phyloP scores from a whole-genome alignment of 2,329 filamentous ascomycete species.

The Epichloe brachyelytri region DNA sequence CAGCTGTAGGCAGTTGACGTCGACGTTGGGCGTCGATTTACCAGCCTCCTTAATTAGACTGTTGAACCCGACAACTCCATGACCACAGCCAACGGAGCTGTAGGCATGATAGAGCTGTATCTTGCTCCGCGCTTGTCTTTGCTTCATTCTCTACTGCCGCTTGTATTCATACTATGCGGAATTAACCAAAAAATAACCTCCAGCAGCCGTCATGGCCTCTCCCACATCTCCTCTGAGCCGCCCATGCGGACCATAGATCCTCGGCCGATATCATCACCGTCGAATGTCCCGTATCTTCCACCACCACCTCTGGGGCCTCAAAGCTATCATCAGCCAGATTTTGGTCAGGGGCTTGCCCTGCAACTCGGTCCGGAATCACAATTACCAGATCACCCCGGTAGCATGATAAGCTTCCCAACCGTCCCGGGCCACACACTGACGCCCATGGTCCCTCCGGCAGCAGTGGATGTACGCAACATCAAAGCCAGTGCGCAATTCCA shows the following conservation, averaged over 20 bases:
- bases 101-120: not conserved
- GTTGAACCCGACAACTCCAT: not conserved
- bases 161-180: no score
- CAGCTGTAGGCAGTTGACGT: not conserved
- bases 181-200: not conserved
- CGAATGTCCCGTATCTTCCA: slow-evolving; percentile 7
- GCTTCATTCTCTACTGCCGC: not conserved
- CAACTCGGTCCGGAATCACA: slow-evolving; percentile 11
- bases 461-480: slow-evolving; percentile 16
- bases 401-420: slow-evolving; percentile 11
- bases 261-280: slow-evolving; percentile 14
- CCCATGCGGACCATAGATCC: slow-evolving; percentile 16
- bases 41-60: not conserved
- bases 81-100: not conserved
- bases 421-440: slow-evolving; percentile 9
- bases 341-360: slow-evolving; percentile 5
- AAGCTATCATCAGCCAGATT: not conserved
- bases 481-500: slow-evolving; percentile 23
- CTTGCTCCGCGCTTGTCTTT: not conserved
- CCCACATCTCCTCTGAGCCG: slow-evolving; percentile 6
- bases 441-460: slow-evolving; percentile 10
- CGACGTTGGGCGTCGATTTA: not conserved
- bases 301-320: slow-evolving; percentile 5
- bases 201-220: slow-evolving; percentile 1
- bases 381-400: slow-evolving; percentile 12